phyloP scores from a whole-genome alignment of 345 rosid species.

The Sapria himalayana region DNA sequence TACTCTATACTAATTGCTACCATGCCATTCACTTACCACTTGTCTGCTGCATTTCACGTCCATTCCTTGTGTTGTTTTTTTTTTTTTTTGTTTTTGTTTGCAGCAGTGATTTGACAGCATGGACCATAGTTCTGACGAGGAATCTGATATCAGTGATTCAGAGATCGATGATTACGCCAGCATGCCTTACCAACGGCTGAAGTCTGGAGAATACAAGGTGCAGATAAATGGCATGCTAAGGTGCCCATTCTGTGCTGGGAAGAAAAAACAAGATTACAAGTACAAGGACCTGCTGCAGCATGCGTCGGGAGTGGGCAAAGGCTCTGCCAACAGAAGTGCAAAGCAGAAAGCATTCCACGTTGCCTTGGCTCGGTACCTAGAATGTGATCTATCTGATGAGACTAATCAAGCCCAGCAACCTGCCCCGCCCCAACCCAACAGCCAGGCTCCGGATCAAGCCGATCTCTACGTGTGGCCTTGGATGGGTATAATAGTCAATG shows the following conservation, averaged over 20 bases:
- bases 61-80: no score
- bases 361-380: constrained; percentile 49
- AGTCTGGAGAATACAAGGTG: constrained; percentile 31
- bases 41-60: no score
- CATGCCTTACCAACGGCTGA: constrained; percentile 36
- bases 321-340: constrained; percentile 50
- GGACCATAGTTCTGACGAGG: constrained; percentile 45
- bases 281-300: constrained; percentile 62
- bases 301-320: constrained; percentile 72
- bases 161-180: constrained; percentile 38
- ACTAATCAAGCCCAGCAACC: constrained; percentile 14
- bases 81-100: no score
- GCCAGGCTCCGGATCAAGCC: constrained; percentile 10
- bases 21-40: no score
- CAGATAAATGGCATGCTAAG: constrained; percentile 35
- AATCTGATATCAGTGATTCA: constrained; percentile 66
- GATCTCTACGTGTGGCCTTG: constrained; percentile 64
- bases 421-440: constrained; percentile 11
- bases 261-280: constrained; percentile 74
- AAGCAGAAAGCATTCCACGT: constrained; percentile 59
- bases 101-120: constrained; percentile 11
- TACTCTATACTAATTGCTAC: no score
- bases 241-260: constrained; percentile 78
- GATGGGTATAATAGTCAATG: constrained; percentile 48
- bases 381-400: constrained; percentile 36